A percentile compares a stretch with the other conserved stretches of the same genome.
Evolutionary conservation across 805 yeast genomes (phyloP).

Genomic region (Yarrowia osloensis): DNA sequence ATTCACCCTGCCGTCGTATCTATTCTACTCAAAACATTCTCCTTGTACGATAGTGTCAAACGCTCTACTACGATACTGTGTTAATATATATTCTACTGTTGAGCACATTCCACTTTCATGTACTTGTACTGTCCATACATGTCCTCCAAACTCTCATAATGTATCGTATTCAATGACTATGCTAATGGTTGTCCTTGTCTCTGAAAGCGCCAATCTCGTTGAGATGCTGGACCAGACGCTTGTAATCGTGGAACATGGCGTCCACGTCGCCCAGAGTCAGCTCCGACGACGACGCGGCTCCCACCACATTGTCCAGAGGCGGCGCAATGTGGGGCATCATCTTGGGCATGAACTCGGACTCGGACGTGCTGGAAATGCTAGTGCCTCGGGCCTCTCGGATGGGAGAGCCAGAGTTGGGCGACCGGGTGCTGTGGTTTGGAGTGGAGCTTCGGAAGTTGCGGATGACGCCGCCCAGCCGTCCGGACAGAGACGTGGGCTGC

Average conservation of each 20-base stretch:
- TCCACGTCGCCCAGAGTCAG: constrained; percentile 44
- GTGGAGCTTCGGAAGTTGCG: constrained; percentile 29
- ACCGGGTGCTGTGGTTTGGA: constrained; percentile 4
- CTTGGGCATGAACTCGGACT: constrained; percentile 19
- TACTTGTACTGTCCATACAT: neutral
- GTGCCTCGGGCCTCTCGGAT: constrained; percentile 22
- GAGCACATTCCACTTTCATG: neutral
- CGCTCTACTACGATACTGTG: too few relatives aligned
- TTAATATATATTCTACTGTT: too few relatives aligned
- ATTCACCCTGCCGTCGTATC: too few relatives aligned
- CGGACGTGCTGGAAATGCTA: constrained; percentile 25
- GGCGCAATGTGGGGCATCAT: constrained; percentile 31
- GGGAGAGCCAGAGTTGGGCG: constrained; percentile 21
- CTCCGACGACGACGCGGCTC: constrained; percentile 38
- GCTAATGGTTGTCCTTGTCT: constrained; percentile 19
- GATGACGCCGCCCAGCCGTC: constrained; percentile 20
- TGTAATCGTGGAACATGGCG: constrained; percentile 44
- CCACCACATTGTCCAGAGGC: constrained; percentile 36
- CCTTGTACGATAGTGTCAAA: too few relatives aligned
- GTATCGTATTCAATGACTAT: neutral
- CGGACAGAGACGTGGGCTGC: neutral
- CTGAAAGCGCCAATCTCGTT: constrained; percentile 38
- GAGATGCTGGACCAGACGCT: constrained; percentile 42
- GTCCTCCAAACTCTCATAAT: neutral
- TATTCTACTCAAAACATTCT: too few relatives aligned